phyloP scores from a whole-genome alignment of 1,284 basidiomycete genomes.

The Moesziomyces sp. region DNA sequence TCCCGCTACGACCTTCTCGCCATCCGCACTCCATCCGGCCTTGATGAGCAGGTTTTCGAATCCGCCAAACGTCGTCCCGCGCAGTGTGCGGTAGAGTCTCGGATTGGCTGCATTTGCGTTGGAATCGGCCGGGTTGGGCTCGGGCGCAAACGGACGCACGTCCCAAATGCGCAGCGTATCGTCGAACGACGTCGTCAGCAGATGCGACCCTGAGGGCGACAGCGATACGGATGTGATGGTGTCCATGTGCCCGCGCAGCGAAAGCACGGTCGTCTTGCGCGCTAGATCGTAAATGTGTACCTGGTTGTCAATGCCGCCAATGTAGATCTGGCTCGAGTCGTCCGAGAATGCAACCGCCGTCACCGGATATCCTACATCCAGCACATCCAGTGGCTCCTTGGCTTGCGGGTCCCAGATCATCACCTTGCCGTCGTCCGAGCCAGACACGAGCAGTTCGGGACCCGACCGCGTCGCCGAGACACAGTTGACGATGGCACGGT shows the following conservation, averaged over 20 bases:
- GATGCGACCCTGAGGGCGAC: constrained; percentile 62
- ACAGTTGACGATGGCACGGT: constrained; percentile 63
- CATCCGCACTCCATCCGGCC: constrained; percentile 57
- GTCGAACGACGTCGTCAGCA: constrained; percentile 62
- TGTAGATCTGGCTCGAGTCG: constrained; percentile 64
- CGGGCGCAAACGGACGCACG: constrained; percentile 66
- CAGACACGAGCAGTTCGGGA: constrained; percentile 55
- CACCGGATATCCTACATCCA: constrained; percentile 65
- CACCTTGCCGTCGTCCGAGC: constrained; percentile 64
- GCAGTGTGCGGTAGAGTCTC: constrained; percentile 59
- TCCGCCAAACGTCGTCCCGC: constrained; percentile 59
- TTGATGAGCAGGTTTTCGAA: constrained; percentile 63
- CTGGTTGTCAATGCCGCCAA: constrained; percentile 67
- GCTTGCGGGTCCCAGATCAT: constrained; percentile 63
- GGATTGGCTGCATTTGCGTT: constrained; percentile 31
- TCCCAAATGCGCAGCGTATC: constrained; percentile 66
- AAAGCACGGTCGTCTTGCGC: constrained; percentile 51
- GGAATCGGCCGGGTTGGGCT: constrained; percentile 46
- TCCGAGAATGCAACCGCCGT: constrained; percentile 65
- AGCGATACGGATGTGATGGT: constrained; percentile 60
- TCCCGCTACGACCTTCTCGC: constrained; percentile 58
- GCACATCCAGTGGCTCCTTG: constrained; percentile 52
- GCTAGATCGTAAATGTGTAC: constrained; percentile 64
- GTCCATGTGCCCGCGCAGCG: constrained; percentile 58
- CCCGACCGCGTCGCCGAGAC: constrained; percentile 55